Conservation (phyloP, 139 green algal species). For the Micromonas pusilla region DNA sequence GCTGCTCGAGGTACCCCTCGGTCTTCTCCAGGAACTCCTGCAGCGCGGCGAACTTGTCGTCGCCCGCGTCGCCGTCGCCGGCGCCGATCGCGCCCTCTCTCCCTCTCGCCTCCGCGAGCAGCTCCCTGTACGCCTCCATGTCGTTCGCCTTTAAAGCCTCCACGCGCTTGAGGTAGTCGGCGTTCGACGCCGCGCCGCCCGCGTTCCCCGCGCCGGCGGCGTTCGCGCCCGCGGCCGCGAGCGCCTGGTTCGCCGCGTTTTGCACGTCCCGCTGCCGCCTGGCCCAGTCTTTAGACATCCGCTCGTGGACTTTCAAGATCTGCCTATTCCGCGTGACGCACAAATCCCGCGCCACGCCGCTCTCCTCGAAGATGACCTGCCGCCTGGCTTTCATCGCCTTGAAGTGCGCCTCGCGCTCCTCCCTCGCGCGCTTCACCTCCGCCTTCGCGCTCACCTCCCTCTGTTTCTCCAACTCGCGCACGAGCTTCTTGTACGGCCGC, state of each 20-base stretch:
- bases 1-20: conserved; percentile 87
- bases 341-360: background rate
- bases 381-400: conserved; percentile 35
- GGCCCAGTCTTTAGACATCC: background rate
- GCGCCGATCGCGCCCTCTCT: background rate
- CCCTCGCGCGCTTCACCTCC: background rate
- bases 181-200: background rate
- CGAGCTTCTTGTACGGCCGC: conserved; percentile 62
- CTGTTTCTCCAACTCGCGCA: conserved; percentile 26
- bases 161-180: conserved; percentile 40
- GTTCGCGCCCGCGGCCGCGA: background rate
- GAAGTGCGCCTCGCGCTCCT: conserved; percentile 29
- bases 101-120: conserved; percentile 53
- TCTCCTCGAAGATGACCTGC: conserved; percentile 5
- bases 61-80: conserved; percentile 2
- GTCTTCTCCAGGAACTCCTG: conserved; percentile 66
- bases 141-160: conserved; percentile 61
- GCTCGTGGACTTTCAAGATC: conserved; percentile 15
- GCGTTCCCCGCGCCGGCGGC: background rate
- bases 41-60: conserved; percentile 42
- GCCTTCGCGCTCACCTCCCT: conserved; percentile 12
- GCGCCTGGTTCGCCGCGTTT: too few species aligned
- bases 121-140: conserved; percentile 63
- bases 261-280: background rate
- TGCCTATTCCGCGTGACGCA: background rate